Base-by-base conservation (phyloP, 2,329 filamentous ascomycete species). In the Botrytis paeoniae region DNA sequence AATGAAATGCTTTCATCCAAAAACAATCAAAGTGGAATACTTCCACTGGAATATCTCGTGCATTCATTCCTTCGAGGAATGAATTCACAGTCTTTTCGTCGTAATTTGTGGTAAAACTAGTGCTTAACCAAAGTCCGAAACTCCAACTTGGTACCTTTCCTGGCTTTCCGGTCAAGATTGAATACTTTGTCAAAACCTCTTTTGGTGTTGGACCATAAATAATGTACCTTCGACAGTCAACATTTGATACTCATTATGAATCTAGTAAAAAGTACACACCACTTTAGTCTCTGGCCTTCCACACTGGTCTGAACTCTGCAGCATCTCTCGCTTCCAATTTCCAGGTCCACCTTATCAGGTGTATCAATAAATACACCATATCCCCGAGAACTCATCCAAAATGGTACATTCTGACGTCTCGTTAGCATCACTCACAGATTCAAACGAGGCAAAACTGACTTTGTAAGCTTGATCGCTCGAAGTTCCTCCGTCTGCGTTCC, bases 281-380 rank as follows among this genome's bases (percentile, higher is more conserved):
- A 93, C 82, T 92, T 92, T 69, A 94, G 80, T 22, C 90, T 84
- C 81, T 94, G 91, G 0, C 89, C 89, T 75, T 91, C 85, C 8
- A 94, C 86, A 63, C 88, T 89, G 2, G 90, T 90, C 82, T 94
- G 92, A 6, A 93, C 86, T 69, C 92, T 85, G 60, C 87, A 91
- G 74, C 88, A 90, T n/a, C 92, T 84, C 82, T 94, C 92, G 76
- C 90, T 93, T 4, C 92, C 91, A 73, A 94, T 86, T 80, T 94
- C 92, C 16, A 94, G 83, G 73, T 92, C 91, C 9, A 94, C 88
- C 63, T 86, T 87, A 35, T 91, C 91, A 0, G 91, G 86, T 9
- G 89, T 88, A 79, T 94, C 92, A 74, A 94, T 88, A 79, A 94
- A 94, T 45, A 94, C 85, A 32, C 92, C 92, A 79, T 94, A 95